Evolutionary conservation across 1,139 yeast species (phyloP).

Genomic region (Candida mesenterica): DNA sequence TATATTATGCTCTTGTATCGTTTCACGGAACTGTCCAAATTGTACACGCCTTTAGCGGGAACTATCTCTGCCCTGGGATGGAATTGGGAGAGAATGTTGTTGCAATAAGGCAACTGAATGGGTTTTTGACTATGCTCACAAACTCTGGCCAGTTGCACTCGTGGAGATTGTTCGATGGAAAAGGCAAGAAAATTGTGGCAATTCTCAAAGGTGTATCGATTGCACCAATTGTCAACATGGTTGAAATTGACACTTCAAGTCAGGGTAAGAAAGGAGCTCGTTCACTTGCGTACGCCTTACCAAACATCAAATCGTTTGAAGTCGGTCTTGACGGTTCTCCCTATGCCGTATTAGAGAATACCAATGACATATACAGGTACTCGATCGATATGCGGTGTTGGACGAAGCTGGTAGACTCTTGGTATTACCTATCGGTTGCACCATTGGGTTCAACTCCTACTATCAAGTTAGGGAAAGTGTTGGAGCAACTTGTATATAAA

Average conservation of each 20-base stretch:
- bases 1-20: conserved; percentile 59
- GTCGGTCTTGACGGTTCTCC: conserved; percentile 43
- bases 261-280: conserved; percentile 3
- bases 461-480: conserved; percentile 2
- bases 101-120: conserved; percentile 51
- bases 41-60: conserved; percentile 63
- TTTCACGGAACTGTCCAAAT: conserved; percentile 71
- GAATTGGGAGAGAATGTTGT: conserved; percentile 60
- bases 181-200: conserved; percentile 19
- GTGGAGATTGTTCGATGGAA: conserved; percentile 38
- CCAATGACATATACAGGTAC: conserved; percentile 40
- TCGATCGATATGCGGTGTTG: conserved; percentile 42
- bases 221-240: conserved; percentile 48
- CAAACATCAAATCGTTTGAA: conserved; percentile 32
- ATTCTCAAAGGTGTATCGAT: conserved; percentile 45
- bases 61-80: conserved; percentile 45
- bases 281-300: conserved; percentile 14
- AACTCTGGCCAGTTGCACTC: conserved; percentile 47
- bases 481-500: conserved; percentile 13
- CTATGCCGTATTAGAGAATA: conserved; percentile 34
- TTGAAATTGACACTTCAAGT: conserved; percentile 12
- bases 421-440: conserved; percentile 35
- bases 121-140: conserved; percentile 54
- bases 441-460: background rate
- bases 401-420: conserved; percentile 48